Conservation (phyloP, 1,284 basidiomycete species). For the Ustilago hordei region DNA sequence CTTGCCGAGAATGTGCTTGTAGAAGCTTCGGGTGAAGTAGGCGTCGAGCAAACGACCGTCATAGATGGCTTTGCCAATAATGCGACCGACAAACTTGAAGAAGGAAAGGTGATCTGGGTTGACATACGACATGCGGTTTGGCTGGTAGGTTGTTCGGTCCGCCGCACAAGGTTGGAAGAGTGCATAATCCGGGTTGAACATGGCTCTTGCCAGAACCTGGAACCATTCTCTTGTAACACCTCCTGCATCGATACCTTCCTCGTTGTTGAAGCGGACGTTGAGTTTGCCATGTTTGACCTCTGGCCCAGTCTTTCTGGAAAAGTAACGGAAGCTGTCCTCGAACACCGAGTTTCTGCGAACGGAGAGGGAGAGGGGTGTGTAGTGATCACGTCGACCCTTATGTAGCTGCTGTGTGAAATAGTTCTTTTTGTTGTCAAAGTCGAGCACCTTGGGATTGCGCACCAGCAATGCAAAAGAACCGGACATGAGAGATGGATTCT, state of each 20-base stretch:
- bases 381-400: constrained; percentile 81
- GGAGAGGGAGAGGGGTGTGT: constrained; percentile 87
- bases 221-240: constrained; percentile 99
- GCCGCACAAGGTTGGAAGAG: constrained; percentile 91
- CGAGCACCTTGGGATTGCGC: constrained; percentile 93
- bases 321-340: constrained; percentile 93
- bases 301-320: constrained; percentile 89
- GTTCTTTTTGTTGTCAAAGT: constrained; percentile 99
- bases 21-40: constrained; percentile 81
- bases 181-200: constrained; percentile 99
- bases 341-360: constrained; percentile 94
- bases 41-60: constrained; percentile 96
- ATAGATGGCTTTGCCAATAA: constrained; percentile 94
- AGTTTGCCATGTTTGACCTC: constrained; percentile 99
- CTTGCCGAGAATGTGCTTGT: constrained; percentile 68
- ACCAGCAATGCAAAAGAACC: constrained; percentile 97
- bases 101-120: constrained; percentile 95
- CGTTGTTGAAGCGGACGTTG: constrained; percentile 94
- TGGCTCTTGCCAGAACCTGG: constrained; percentile 95
- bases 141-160: constrained; percentile 92
- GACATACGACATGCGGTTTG: constrained; percentile 85
- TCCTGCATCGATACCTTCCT: constrained; percentile 98
- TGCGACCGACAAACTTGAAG: constrained; percentile 98
- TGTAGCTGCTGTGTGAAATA: constrained; percentile 98
- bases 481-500: constrained; percentile 96